Evolutionary conservation across 257 asterid genomes (phyloP).

Genomic region (Catharanthus roseus): DNA sequence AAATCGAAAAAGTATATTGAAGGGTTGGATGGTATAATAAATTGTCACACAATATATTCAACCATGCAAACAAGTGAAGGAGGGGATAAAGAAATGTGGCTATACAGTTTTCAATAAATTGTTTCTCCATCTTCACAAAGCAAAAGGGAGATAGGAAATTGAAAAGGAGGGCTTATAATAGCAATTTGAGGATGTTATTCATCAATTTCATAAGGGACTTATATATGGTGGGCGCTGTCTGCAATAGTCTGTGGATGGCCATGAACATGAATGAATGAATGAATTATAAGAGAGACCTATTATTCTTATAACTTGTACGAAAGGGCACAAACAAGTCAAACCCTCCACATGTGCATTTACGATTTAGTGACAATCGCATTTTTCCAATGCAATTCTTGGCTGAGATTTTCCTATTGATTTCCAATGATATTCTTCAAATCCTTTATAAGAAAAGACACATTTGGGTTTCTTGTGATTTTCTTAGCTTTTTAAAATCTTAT

Average conservation of each 20-base stretch:
- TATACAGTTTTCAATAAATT: slow-evolving; percentile 14
- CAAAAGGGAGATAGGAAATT: background rate
- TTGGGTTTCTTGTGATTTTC: background rate
- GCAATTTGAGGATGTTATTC: slow-evolving; percentile 14
- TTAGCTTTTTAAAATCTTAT: too few relatives aligned
- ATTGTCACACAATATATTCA: too few relatives aligned
- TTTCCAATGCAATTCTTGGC: slow-evolving; percentile 13
- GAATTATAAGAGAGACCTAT: too few relatives aligned
- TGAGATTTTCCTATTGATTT: background rate
- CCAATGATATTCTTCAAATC: background rate
- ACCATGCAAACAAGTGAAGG: background rate
- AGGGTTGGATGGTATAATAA: too few relatives aligned
- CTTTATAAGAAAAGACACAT: background rate
- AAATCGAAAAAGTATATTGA: too few relatives aligned
- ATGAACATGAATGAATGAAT: background rate
- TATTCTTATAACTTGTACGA: background rate
- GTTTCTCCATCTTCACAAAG: background rate
- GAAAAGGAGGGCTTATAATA: background rate
- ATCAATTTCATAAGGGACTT: background rate
- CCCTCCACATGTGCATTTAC: slow-evolving; percentile 20
- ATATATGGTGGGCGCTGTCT: too few relatives aligned
- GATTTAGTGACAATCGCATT: slow-evolving; percentile 9
- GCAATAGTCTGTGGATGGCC: background rate
- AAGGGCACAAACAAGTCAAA: slow-evolving; percentile 18
- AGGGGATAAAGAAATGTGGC: slow-evolving; percentile 8